Conservation (phyloP, 2,329 filamentous ascomycete species). For the Colletotrichum filicis region DNA sequence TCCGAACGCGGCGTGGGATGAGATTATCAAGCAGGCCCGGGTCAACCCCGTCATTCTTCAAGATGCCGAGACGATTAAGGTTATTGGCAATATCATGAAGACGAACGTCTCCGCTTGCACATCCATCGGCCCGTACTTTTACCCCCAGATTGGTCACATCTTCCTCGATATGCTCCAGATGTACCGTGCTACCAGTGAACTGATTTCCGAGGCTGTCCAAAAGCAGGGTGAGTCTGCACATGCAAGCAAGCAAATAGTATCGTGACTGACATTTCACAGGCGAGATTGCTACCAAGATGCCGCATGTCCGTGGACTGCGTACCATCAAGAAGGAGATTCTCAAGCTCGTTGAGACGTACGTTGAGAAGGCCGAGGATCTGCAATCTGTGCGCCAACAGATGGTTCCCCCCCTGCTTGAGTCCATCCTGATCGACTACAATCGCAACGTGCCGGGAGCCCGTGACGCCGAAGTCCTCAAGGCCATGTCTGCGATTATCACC, state of each 20-base stretch:
- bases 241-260: background rate
- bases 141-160: slow-evolving; percentile 96
- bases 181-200: slow-evolving; percentile 96
- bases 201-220: slow-evolving; percentile 90
- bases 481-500: slow-evolving; percentile 97
- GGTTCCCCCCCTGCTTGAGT: slow-evolving; percentile 94
- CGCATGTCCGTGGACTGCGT: slow-evolving; percentile 91
- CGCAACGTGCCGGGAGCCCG: slow-evolving; percentile 95
- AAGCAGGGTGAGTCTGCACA: slow-evolving; percentile 26
- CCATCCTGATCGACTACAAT: slow-evolving; percentile 95
- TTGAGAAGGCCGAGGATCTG: slow-evolving; percentile 96
- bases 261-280: slow-evolving; percentile 57
- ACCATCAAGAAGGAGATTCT: slow-evolving; percentile 99
- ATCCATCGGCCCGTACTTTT: slow-evolving; percentile 97
- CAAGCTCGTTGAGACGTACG: slow-evolving; percentile 97
- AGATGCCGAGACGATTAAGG: slow-evolving; percentile 95
- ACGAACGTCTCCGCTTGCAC: slow-evolving; percentile 99
- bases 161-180: slow-evolving; percentile 99
- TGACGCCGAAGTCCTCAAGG: slow-evolving; percentile 95
- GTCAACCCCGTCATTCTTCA: slow-evolving; percentile 87
- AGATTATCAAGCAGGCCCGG: slow-evolving; percentile 90
- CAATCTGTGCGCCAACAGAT: slow-evolving; percentile 94
- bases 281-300: slow-evolving; percentile 96
- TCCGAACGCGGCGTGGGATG: slow-evolving; percentile 94
- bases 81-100: slow-evolving; percentile 99